Evolutionary conservation across 2,329 filamentous ascomycete species (phyloP).

Genomic region (Mycosphaerella sp.): DNA sequence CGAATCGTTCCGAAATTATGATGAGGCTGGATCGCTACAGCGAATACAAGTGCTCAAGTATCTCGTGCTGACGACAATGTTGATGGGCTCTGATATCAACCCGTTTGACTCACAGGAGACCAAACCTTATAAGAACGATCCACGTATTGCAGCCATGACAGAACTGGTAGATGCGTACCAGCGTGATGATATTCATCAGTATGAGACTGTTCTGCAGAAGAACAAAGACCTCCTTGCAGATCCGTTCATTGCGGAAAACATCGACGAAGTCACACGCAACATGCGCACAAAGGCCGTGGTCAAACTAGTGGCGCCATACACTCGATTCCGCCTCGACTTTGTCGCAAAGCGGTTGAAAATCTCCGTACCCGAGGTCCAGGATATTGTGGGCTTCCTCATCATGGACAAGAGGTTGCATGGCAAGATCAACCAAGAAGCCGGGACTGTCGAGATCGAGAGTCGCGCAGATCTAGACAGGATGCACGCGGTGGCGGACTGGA

Average conservation of each 20-base stretch:
- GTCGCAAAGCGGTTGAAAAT: conserved; percentile 86
- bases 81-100: conserved; percentile 98
- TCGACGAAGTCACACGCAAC: conserved; percentile 95
- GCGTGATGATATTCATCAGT: conserved; percentile 84
- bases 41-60: conserved; percentile 98
- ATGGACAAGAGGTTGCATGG: conserved; percentile 81
- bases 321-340: conserved; percentile 79
- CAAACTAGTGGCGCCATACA: conserved; percentile 91
- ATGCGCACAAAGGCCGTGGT: conserved; percentile 95
- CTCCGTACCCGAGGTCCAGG: conserved; percentile 76
- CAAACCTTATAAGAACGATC: conserved; percentile 94
- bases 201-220: conserved; percentile 78
- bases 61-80: conserved; percentile 90
- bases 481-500: conserved; percentile 66
- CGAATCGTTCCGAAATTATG: conserved; percentile 97
- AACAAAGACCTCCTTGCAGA: conserved; percentile 87
- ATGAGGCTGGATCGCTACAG: conserved; percentile 93
- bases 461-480: conserved; percentile 67
- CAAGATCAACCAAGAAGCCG: conserved; percentile 81
- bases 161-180: conserved; percentile 96
- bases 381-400: conserved; percentile 92
- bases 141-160: conserved; percentile 93
- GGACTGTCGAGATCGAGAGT: conserved; percentile 73
- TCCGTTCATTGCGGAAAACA: conserved; percentile 96
- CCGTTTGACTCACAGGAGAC: conserved; percentile 98